A percentile compares a stretch with the other conserved stretches of the same genome.
These are phyloP conservation scores for Leishmania aethiopica DNA, from an alignment of 208 protist species.

Conservation along the genomic window DNA sequence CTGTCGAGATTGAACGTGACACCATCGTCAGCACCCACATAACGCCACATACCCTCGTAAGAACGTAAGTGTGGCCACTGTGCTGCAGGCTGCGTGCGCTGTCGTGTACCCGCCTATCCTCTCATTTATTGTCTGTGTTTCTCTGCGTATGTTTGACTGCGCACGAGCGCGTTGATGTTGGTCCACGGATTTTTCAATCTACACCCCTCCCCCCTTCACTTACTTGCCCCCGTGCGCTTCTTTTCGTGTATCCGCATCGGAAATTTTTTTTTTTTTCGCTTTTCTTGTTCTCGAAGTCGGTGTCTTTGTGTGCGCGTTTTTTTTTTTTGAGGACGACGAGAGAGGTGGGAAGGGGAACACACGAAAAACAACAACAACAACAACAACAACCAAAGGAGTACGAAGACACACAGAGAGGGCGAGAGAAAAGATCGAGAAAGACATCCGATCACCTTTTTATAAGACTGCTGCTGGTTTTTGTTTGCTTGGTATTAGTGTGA, in stretches of 20 bases:
- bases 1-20: not conserved
- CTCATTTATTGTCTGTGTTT: not conserved
- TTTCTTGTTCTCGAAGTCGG: too few relatives aligned
- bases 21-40: not conserved
- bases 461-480: conserved; percentile 9
- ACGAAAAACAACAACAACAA: too few relatives aligned
- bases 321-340: too few relatives aligned
- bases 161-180: not conserved
- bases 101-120: too few relatives aligned
- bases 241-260: too few relatives aligned
- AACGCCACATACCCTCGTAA: not conserved
- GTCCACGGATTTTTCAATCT: conserved; percentile 15
- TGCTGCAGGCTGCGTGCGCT: not conserved
- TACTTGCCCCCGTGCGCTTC: not conserved
- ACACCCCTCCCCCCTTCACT: not conserved
- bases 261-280: too few relatives aligned
- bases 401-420: not conserved
- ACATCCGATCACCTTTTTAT: not conserved
- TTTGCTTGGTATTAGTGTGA: conserved; percentile 9
- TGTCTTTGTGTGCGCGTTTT: too few relatives aligned
- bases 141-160: not conserved
- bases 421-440: not conserved
- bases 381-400: too few relatives aligned
- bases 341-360: too few relatives aligned
- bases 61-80: not conserved